Conservation (phyloP, 345 rosid genomes). For the Corchorus capsularis region DNA sequence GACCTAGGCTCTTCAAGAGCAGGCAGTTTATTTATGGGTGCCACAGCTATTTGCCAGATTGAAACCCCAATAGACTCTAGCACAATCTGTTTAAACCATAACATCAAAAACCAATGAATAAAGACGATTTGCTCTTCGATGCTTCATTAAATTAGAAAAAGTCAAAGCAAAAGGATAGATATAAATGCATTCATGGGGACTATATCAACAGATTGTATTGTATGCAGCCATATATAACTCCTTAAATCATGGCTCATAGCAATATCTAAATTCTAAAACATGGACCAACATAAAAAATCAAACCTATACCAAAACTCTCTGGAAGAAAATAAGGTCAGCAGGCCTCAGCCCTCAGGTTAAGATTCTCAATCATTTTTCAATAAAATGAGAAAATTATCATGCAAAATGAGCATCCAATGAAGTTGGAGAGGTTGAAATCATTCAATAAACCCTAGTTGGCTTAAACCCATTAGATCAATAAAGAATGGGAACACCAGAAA, state of each 20-base stretch:
- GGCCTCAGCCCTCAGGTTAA: neutral
- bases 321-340: neutral
- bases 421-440: neutral
- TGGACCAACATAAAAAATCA: neutral
- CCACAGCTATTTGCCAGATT: conserved; percentile 92
- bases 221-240: neutral
- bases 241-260: neutral
- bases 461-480: neutral
- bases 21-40: conserved; percentile 36
- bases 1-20: conserved; percentile 32
- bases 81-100: conserved; percentile 50
- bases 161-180: neutral
- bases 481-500: neutral
- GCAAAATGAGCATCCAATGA: neutral
- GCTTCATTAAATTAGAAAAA: neutral
- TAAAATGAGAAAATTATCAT: neutral
- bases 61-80: conserved; percentile 75
- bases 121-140: neutral
- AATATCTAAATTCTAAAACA: neutral
- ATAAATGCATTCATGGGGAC: neutral
- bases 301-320: neutral
- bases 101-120: neutral
- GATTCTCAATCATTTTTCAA: neutral
- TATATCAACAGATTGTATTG: neutral
- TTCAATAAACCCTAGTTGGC: neutral